Percentiles rank a stretch among this genome's conserved stretches.
phyloP scores from a whole-genome alignment of 768 basidiomycete species.

The Leucosporidium creatinivorum region DNA sequence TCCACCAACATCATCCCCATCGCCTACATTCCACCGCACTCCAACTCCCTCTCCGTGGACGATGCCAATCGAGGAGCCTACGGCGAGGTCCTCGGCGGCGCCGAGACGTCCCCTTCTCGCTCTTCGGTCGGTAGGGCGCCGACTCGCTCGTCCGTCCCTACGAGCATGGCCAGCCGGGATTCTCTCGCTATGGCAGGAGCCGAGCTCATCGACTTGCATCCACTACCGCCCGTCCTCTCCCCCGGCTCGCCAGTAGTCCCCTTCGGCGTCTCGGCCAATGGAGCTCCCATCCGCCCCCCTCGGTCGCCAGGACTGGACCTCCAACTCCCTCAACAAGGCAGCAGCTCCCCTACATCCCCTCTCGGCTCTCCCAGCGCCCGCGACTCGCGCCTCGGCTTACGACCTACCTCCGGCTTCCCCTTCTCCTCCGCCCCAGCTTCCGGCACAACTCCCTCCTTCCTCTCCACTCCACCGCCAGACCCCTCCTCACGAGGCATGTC shows the following conservation, averaged over 20 bases:
- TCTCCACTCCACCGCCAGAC: background rate
- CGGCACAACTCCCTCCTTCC: background rate
- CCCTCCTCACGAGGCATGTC: conserved; percentile 15
- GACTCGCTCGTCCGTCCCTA: conserved; percentile 20
- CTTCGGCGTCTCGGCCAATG: conserved; percentile 14
- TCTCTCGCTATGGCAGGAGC: conserved; percentile 25
- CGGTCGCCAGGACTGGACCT: conserved; percentile 37
- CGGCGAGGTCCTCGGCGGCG: conserved; percentile 4
- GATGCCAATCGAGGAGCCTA: conserved; percentile 23
- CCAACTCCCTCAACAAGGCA: conserved; percentile 29
- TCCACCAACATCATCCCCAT: conserved; percentile 39
- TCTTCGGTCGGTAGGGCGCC: background rate
- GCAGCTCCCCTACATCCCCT: conserved; percentile 2
- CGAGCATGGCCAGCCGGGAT: conserved; percentile 29
- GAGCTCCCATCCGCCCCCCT: conserved; percentile 35
- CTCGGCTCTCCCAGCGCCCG: conserved; percentile 9
- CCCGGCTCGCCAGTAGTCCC: conserved; percentile 20
- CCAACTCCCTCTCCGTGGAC: conserved; percentile 28
- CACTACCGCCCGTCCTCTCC: conserved; percentile 25
- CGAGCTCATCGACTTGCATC: conserved; percentile 27
- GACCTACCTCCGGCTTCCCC: conserved; percentile 14
- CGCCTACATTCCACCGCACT: conserved; percentile 39
- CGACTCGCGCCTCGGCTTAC: conserved; percentile 8
- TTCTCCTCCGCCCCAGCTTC: background rate
- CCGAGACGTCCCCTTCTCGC: background rate